Conservation (phyloP, 2,329 filamentous ascomycete genomes). For the Microascus cirrosus region DNA sequence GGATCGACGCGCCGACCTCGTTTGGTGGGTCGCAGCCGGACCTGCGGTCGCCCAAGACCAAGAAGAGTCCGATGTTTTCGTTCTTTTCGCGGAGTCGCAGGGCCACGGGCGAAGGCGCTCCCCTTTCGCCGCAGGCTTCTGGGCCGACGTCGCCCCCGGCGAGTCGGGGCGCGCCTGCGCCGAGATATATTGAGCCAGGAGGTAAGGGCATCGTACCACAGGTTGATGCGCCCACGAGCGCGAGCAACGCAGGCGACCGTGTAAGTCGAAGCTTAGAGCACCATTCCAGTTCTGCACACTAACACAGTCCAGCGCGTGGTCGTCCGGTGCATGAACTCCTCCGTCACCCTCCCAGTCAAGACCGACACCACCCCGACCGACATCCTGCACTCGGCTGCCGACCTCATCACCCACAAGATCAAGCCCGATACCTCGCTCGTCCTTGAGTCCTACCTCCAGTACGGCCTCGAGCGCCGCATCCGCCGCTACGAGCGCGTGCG, state of each 20-base stretch:
- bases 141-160: background rate
- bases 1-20: conserved; percentile 3
- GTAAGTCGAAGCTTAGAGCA: conserved; percentile 31
- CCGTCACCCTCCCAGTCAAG: conserved; percentile 60
- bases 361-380: conserved; percentile 65
- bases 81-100: conserved; percentile 31
- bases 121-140: background rate
- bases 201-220: conserved; percentile 34
- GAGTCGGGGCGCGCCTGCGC: background rate
- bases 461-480: conserved; percentile 72
- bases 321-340: conserved; percentile 60
- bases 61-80: conserved; percentile 28
- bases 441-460: conserved; percentile 61
- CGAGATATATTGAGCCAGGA: conserved; percentile 25
- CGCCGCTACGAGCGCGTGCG: conserved; percentile 78
- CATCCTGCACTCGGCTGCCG: conserved; percentile 56
- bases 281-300: background rate
- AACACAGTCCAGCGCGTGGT: conserved; percentile 44
- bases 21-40: conserved; percentile 15
- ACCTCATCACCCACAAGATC: conserved; percentile 51
- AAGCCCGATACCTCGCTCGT: conserved; percentile 57
- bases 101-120: conserved; percentile 13
- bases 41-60: conserved; percentile 20
- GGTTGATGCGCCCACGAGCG: conserved; percentile 68
- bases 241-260: conserved; percentile 68